phyloP scores from a whole-genome alignment of 139 green algal species.

The Nannochloris sp. region DNA sequence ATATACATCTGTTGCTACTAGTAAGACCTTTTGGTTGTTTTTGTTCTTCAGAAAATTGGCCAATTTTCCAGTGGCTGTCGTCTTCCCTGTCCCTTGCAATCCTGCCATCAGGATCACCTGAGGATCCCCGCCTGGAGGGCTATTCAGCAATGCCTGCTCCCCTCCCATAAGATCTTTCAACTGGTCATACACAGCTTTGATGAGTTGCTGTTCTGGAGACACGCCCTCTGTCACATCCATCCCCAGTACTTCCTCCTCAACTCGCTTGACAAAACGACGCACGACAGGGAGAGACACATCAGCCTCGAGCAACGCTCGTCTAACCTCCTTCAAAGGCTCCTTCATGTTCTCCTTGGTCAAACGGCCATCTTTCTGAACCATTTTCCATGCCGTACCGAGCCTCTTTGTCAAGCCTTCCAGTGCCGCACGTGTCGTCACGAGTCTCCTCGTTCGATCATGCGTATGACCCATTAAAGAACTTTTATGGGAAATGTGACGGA shows the following conservation, averaged over 20 bases:
- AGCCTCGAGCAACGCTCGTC: slow-evolving; percentile 90
- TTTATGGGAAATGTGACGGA: no score
- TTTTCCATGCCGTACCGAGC: slow-evolving; percentile 74
- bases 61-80: slow-evolving; percentile 91
- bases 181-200: slow-evolving; percentile 91
- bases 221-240: slow-evolving; percentile 74
- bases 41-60: slow-evolving; percentile 72
- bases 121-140: slow-evolving; percentile 19
- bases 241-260: slow-evolving; percentile 79
- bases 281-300: slow-evolving; percentile 92
- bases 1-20: slow-evolving; percentile 95
- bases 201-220: slow-evolving; percentile 83
- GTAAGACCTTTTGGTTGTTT: slow-evolving; percentile 56
- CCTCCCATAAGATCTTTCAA: slow-evolving; percentile 87
- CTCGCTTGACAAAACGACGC: slow-evolving; percentile 78
- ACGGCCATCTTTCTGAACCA: slow-evolving; percentile 63
- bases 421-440: no score
- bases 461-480: no score
- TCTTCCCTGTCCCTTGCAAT: slow-evolving; percentile 96
- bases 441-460: no score
- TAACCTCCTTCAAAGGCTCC: slow-evolving; percentile 77
- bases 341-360: slow-evolving; percentile 96
- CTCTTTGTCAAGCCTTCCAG: slow-evolving; percentile 35
- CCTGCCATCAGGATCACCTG: slow-evolving; percentile 80
- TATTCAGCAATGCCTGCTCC: slow-evolving; percentile 44